Evolutionary conservation across 2,329 filamentous ascomycete species (phyloP), one percentile per base, ranked within the genome.

Genomic region (Alternaria burnsii): DNA sequence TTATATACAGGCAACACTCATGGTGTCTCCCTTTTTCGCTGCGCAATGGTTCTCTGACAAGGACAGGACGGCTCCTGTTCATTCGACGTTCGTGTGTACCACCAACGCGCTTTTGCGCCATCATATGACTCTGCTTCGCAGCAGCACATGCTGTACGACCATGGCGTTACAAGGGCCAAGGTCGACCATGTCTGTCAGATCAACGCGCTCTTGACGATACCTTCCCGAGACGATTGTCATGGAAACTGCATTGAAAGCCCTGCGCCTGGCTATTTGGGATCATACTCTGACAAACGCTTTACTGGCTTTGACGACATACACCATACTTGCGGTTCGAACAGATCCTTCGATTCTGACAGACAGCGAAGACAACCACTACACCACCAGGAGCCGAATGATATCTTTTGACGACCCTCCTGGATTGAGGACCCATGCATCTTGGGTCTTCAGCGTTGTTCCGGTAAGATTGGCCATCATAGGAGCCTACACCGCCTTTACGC

Each of bases 121-220:
- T 60, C 61, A 60, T 22, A 60, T 55, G 50, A 55, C 57, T 42
- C 50, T 28, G n/a, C 20, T 16, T 28, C 22, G 40, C 52, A 59
- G 32, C 47, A 43, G 57, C 34, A 34, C 0, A 57, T 44, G 42
- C 20, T 36, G 55, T 58, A 32, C 34, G 20, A 58, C 42, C 40
- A 16, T 44, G 30, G 24, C 34, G n/a, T 48, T 9, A 16, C 2
- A 26, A 11, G 16, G 18, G 32, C 32, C 42, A 34, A 42, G 18
- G 20, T 36, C n/a, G 18, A 41, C 34, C 14, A 34, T 11, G 11
- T 34, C 18, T 34, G 52, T 18, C 40, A n/a, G 14, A 41, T 5
- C 22, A 46, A 12, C 20, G 48, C 48, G 40, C 41, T 32, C 18
- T 41, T 20, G 9, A 41, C 14, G 12, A 20, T 43, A 34, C 26